Evolutionary conservation across 495 filamentous ascomycete genomes (phyloP).

Genomic region (Aspergillus baeticus): DNA sequence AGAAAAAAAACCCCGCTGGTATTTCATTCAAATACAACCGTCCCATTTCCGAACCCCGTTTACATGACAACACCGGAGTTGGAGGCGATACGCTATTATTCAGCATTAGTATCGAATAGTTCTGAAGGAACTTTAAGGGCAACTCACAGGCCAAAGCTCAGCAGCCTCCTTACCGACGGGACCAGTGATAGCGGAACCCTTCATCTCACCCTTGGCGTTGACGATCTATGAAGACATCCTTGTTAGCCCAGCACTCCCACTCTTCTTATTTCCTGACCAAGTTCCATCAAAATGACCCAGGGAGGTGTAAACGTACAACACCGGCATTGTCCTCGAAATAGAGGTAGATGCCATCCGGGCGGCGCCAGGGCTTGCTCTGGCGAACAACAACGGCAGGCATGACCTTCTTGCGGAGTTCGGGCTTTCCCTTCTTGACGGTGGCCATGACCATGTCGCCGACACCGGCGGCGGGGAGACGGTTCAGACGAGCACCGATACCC

Average conservation of each 20-base stretch:
- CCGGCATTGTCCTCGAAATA: constrained; percentile 99
- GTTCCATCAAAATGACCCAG: too few species aligned
- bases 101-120: neutral
- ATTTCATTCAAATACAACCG: constrained; percentile 36
- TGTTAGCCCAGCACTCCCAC: neutral
- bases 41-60: constrained; percentile 41
- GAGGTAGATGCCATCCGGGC: constrained; percentile 94
- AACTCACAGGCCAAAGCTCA: constrained; percentile 94
- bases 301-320: constrained; percentile 58
- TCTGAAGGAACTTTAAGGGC: neutral
- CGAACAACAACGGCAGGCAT: constrained; percentile 98
- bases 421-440: constrained; percentile 99
- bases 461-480: constrained; percentile 95
- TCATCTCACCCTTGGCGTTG: constrained; percentile 99
- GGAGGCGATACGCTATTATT: constrained; percentile 92
- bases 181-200: constrained; percentile 98
- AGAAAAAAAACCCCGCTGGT: constrained; percentile 29
- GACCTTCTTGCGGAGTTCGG: constrained; percentile 98
- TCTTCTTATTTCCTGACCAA: neutral
- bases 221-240: constrained; percentile 67
- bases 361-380: constrained; percentile 98
- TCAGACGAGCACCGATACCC: constrained; percentile 97
- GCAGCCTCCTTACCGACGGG: constrained; percentile 99
- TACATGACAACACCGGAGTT: constrained; percentile 99
- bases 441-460: constrained; percentile 99